Evolutionary conservation across 2,329 filamentous ascomycete genomes (phyloP), one percentile per base, ranked within the genome.

Genomic region (Thelonectria discophora): DNA sequence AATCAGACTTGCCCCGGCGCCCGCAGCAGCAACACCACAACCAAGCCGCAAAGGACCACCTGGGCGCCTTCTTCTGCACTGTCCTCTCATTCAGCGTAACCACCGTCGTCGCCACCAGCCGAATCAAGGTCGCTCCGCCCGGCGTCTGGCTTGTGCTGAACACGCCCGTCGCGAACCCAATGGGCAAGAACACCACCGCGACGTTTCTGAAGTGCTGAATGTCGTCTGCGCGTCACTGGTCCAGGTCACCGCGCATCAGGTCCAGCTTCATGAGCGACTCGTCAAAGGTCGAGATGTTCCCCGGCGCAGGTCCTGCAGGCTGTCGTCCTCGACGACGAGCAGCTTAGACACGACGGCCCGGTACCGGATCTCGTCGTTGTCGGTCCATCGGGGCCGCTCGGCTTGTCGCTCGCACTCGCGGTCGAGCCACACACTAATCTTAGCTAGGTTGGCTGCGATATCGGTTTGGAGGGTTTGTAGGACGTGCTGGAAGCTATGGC

Each of bases 191-290:
- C 1, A 55, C 52, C 2, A 46, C 52, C 2, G 52, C 47, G 10
- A 55, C 52, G 21, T 55, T 46, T 5, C 42, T 55, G 52, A 55
- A 55, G 18, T 37, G 45, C n/a, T 42, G 52, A 17, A 55, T 55
- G 11, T 55, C 45, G n/a, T 55, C 52, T 3, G 52, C 43, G 12
- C 52, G 40, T 1, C 42, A 42, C 9, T 46, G 42, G 5, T 15
- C 24, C 27, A 55, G 42, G 4, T 55, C 42, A 12, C 34, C 46
- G 3, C 18, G 34, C 8, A 47, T 55, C 3, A 24, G 27, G 2
- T 47, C 52, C 9, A 24, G 42, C 13, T 12, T 55, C 24, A 21
- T 47, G 9, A 55, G 13, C 3, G 52, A 46, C 24, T 39, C 40
- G 24, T 39, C 47, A 11, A 47, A 34, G 6, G 52, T 37, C 8